Conservation (phyloP, 1,284 basidiomycete species). For the Phaffia rhodozyma region DNA sequence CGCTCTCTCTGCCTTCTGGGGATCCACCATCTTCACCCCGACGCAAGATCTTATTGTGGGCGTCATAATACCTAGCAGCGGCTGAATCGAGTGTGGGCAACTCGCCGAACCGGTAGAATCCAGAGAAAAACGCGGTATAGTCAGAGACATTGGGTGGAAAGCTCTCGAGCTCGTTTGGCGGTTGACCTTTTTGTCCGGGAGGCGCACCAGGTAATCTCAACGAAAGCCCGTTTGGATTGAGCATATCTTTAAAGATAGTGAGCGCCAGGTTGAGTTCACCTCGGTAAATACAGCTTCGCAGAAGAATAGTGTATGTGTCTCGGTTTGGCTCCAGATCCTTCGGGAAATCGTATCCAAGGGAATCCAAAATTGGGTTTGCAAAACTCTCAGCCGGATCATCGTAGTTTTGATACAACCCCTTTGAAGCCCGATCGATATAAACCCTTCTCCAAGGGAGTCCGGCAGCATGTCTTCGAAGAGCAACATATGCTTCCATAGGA, state of each 20-base stretch:
- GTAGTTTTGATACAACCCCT: slow-evolving; percentile 15
- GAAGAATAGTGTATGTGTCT: slow-evolving; percentile 54
- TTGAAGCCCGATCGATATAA: slow-evolving; percentile 9
- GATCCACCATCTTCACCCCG: background rate
- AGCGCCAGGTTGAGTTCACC: slow-evolving; percentile 53
- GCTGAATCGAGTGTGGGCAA: slow-evolving; percentile 4
- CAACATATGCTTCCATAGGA: slow-evolving; percentile 15
- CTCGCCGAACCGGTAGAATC: slow-evolving; percentile 46
- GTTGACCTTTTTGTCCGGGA: background rate
- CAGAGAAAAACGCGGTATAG: slow-evolving; percentile 62
- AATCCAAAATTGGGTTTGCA: slow-evolving; percentile 17
- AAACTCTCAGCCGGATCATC: slow-evolving; percentile 12
- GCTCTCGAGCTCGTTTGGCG: slow-evolving; percentile 22
- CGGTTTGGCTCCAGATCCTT: slow-evolving; percentile 44
- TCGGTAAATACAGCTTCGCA: slow-evolving; percentile 55
- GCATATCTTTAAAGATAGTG: slow-evolving; percentile 56
- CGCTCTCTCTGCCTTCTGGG: slow-evolving; percentile 1
- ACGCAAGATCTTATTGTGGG: background rate
- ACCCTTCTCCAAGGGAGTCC: slow-evolving; percentile 10
- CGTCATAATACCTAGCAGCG: background rate
- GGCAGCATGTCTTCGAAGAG: slow-evolving; percentile 13
- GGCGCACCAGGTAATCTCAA: slow-evolving; percentile 27
- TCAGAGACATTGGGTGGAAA: slow-evolving; percentile 39
- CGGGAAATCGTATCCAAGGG: slow-evolving; percentile 22
- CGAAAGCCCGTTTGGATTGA: slow-evolving; percentile 35